A percentile compares a stretch with the other conserved stretches of the same genome.
These are phyloP conservation scores for Letharia columbiana DNA, from an alignment of 495 filamentous ascomycete species.

Conservation along the genomic window DNA sequence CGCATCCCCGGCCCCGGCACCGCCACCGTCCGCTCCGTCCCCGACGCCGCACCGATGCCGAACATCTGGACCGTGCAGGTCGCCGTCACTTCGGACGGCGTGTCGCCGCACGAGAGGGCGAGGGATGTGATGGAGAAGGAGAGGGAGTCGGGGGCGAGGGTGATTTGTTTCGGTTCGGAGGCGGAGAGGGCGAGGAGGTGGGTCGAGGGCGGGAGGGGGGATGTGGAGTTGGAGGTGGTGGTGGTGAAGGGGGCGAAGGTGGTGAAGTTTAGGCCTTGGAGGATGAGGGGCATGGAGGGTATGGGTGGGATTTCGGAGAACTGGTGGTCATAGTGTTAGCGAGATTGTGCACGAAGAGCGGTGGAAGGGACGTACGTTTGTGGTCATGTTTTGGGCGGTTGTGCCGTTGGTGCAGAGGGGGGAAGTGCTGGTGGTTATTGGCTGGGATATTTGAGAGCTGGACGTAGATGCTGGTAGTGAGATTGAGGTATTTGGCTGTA, in stretches of 20 bases:
- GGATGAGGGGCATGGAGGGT: slow-evolving; percentile 7
- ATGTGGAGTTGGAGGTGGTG: neutral
- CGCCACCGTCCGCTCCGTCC: neutral
- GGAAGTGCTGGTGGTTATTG: neutral
- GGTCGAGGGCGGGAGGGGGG: neutral
- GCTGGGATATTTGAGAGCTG: neutral
- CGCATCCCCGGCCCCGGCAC: neutral
- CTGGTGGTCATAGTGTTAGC: neutral
- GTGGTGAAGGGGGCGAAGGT: slow-evolving; percentile 11
- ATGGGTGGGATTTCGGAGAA: slow-evolving; percentile 4
- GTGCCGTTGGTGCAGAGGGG: slow-evolving; percentile 9
- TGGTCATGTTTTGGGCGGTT: slow-evolving; percentile 4
- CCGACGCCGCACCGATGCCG: neutral
- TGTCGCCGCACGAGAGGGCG: slow-evolving; percentile 9
- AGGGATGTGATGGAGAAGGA: slow-evolving; percentile 10
- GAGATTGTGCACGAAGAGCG: neutral
- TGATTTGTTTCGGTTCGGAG: slow-evolving; percentile 14
- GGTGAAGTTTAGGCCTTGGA: slow-evolving; percentile 19
- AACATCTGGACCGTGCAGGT: neutral
- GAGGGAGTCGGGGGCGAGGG: slow-evolving; percentile 7
- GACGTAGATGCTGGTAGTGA: neutral
- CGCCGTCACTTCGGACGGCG: neutral
- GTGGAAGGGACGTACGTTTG: slow-evolving; percentile 5
- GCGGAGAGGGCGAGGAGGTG: slow-evolving; percentile 9
- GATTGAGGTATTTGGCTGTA: neutral